These are phyloP conservation scores for Tylopilus vinaceipallidus DNA, from an alignment of 768 basidiomycete species.

Conservation along the genomic window DNA sequence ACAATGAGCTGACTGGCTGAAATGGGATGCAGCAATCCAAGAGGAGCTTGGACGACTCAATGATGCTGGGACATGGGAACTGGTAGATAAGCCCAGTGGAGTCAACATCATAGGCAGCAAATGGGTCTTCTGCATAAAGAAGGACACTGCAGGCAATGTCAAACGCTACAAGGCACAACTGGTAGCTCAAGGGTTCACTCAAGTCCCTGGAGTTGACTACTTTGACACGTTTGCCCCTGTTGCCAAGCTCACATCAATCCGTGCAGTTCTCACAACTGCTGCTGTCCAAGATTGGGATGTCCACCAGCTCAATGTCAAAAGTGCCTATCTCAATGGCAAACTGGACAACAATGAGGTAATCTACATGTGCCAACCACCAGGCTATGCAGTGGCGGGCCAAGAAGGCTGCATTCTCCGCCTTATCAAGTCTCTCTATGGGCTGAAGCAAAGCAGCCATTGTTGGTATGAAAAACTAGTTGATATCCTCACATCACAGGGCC, in stretches of 20 bases:
- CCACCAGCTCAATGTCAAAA: not conserved
- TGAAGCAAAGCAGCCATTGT: not conserved
- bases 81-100: not conserved
- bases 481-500: not conserved
- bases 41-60: not conserved
- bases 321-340: too few relatives aligned
- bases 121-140: slow-evolving; percentile 7
- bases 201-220: not conserved
- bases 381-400: not conserved
- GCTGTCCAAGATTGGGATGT: not conserved
- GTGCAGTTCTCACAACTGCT: not conserved
- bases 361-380: not conserved
- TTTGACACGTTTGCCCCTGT: not conserved
- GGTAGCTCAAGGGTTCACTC: not conserved
- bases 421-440: not conserved
- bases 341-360: not conserved
- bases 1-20: not conserved
- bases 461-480: not conserved
- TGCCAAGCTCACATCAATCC: not conserved
- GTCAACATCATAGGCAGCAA: not conserved
- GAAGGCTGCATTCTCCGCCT: not conserved
- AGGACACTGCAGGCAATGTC: not conserved
- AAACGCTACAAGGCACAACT: not conserved
- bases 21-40: not conserved
- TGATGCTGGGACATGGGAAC: not conserved